phyloP scores from a whole-genome alignment of 257 asterid species.

The Capsicum rhomboideum region DNA sequence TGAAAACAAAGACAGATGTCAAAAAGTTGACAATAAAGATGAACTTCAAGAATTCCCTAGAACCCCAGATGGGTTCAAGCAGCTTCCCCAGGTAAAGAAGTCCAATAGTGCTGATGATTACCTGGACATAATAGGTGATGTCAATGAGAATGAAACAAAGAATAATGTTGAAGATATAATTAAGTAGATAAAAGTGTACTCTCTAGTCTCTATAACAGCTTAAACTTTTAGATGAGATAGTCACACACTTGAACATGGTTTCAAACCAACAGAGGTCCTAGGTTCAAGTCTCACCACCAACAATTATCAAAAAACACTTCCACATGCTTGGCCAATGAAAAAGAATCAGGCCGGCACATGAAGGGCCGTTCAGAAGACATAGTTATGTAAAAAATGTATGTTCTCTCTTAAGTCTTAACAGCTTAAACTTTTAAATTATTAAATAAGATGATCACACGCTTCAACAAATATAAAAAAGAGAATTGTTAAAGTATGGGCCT shows the following conservation, averaged over 20 bases:
- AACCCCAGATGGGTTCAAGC: conserved; percentile 94
- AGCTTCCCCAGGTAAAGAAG: conserved; percentile 81
- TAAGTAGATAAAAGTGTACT: neutral
- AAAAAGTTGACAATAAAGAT: conserved; percentile 76
- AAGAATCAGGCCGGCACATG: neutral
- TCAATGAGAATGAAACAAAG: neutral
- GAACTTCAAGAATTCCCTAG: conserved; percentile 82
- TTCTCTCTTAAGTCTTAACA: neutral
- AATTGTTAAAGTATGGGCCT: neutral
- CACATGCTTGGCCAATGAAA: neutral
- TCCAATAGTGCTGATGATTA: conserved; percentile 59
- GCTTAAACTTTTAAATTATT: neutral
- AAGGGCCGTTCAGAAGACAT: neutral
- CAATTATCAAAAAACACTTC: neutral
- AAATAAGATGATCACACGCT: neutral
- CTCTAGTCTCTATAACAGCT: neutral
- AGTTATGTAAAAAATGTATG: neutral
- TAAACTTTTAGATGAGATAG: neutral
- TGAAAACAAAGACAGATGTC: conserved; percentile 63
- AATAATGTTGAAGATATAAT: neutral
- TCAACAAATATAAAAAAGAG: neutral
- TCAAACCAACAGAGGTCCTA: neutral
- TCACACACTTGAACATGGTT: neutral
- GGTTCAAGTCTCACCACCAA: neutral
- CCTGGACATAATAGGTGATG: conserved; percentile 33